Conservation (phyloP, 1,284 basidiomycete genomes). For the Boletus sp. region DNA sequence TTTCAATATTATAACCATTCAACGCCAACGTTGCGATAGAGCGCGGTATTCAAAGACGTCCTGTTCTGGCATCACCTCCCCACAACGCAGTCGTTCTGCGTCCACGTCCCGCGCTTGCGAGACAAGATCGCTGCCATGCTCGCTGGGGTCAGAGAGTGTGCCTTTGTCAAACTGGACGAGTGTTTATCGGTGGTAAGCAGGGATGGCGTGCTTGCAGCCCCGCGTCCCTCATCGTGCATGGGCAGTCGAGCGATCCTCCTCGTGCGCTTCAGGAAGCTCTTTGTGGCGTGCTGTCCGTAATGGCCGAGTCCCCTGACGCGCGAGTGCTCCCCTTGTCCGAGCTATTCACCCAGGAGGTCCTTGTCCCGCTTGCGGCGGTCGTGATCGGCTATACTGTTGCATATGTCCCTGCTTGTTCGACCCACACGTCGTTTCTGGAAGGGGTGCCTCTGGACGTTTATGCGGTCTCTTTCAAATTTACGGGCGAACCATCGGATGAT, state of each 20-base stretch:
- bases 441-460: slow-evolving; percentile 47
- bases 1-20: no score
- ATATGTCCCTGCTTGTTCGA: slow-evolving; percentile 41
- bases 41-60: slow-evolving; percentile 35
- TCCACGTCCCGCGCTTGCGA: slow-evolving; percentile 30
- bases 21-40: slow-evolving; percentile 1
- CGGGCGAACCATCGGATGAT: neutral
- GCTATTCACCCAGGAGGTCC: slow-evolving; percentile 20
- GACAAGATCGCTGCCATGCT: slow-evolving; percentile 11
- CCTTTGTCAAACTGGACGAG: slow-evolving; percentile 22
- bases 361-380: slow-evolving; percentile 49
- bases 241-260: slow-evolving; percentile 13
- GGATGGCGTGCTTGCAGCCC: neutral
- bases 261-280: slow-evolving; percentile 16
- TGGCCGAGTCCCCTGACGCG: slow-evolving; percentile 20
- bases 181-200: slow-evolving; percentile 23
- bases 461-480: slow-evolving; percentile 32
- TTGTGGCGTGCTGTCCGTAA: slow-evolving; percentile 15
- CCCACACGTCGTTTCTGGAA: slow-evolving; percentile 38
- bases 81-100: slow-evolving; percentile 46
- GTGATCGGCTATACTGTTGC: slow-evolving; percentile 57
- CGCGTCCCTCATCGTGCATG: neutral
- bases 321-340: slow-evolving; percentile 27
- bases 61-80: slow-evolving; percentile 38
- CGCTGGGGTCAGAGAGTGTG: slow-evolving; percentile 5